phyloP scores from a whole-genome alignment of 1,284 basidiomycete species.

The Cutaneotrichosporon sp. region DNA sequence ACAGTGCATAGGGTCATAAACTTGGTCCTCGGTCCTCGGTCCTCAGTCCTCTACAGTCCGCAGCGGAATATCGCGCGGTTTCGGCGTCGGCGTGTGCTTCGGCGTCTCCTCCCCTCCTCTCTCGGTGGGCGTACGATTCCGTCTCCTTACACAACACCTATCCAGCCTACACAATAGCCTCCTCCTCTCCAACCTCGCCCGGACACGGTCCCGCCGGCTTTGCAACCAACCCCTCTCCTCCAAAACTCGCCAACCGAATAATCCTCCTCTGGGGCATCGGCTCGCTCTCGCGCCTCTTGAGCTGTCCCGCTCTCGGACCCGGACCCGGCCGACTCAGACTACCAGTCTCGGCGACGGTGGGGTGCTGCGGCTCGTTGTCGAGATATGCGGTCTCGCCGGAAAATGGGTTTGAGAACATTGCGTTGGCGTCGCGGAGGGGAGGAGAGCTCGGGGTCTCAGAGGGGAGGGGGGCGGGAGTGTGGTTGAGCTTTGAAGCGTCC shows the following conservation, averaged over 20 bases:
- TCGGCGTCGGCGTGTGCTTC: no score
- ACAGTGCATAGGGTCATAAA: no score
- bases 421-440: slow-evolving; percentile 20
- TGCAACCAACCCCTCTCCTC: slow-evolving; percentile 44
- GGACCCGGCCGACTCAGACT: slow-evolving; percentile 25
- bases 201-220: slow-evolving; percentile 31
- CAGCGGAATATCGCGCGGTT: no score
- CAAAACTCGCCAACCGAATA: slow-evolving; percentile 46
- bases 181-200: slow-evolving; percentile 1
- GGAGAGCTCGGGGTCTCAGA: slow-evolving; percentile 25
- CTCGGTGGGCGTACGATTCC: no score
- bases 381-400: slow-evolving; percentile 26
- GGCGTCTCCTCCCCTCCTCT: no score
- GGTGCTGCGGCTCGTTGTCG: slow-evolving; percentile 29
- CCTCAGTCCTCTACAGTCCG: no score
- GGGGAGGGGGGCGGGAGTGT: slow-evolving; percentile 35
- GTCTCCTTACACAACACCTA: no score
- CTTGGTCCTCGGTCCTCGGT: no score
- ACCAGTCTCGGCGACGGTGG: slow-evolving; percentile 51
- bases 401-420: slow-evolving; percentile 10
- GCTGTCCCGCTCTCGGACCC: slow-evolving; percentile 40
- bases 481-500: slow-evolving; percentile 45
- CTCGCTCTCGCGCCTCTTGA: slow-evolving; percentile 38
- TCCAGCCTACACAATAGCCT: neutral
- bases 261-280: slow-evolving; percentile 28